Conservation (phyloP, 257 asterid genomes). For the Petunia secreta region DNA sequence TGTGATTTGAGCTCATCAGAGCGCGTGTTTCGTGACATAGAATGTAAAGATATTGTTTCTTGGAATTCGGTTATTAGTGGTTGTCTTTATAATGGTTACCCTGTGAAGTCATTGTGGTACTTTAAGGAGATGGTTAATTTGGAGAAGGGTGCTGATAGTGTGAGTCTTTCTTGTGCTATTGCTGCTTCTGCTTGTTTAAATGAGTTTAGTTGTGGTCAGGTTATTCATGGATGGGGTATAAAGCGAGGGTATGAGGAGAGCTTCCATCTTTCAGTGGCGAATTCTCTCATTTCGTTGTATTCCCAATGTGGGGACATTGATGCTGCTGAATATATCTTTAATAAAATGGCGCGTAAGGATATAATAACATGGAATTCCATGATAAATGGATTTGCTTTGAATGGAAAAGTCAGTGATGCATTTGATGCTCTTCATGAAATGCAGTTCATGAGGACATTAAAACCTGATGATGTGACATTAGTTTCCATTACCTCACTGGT, state of each 20-base stretch:
- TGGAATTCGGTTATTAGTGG: conserved; percentile 69
- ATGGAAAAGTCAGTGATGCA: conserved; percentile 44
- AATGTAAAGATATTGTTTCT: conserved; percentile 49
- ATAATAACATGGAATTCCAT: conserved; percentile 73
- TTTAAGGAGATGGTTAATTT: conserved; percentile 46
- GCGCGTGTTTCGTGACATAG: conserved; percentile 42
- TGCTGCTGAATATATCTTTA: conserved; percentile 50
- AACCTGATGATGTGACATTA: conserved; percentile 58
- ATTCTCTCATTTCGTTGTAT: conserved; percentile 71
- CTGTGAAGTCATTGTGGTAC: conserved; percentile 51
- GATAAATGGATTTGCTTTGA: conserved; percentile 55
- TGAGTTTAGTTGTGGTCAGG: conserved; percentile 45
- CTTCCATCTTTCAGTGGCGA: conserved; percentile 47
- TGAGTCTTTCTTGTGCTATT: conserved; percentile 62
- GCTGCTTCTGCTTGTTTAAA: conserved; percentile 56
- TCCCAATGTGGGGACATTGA: conserved; percentile 39
- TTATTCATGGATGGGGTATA: conserved; percentile 54
- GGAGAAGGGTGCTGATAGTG: conserved; percentile 44
- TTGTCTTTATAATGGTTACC: conserved; percentile 45
- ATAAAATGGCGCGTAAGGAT: conserved; percentile 45
- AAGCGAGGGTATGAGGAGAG: conserved; percentile 50
- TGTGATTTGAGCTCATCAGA: conserved; percentile 55
- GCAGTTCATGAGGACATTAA: conserved; percentile 51
- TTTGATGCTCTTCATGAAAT: conserved; percentile 46
- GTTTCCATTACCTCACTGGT: conserved; percentile 50